Conservation (phyloP, 495 filamentous ascomycete species). For the Tuber indicum region DNA sequence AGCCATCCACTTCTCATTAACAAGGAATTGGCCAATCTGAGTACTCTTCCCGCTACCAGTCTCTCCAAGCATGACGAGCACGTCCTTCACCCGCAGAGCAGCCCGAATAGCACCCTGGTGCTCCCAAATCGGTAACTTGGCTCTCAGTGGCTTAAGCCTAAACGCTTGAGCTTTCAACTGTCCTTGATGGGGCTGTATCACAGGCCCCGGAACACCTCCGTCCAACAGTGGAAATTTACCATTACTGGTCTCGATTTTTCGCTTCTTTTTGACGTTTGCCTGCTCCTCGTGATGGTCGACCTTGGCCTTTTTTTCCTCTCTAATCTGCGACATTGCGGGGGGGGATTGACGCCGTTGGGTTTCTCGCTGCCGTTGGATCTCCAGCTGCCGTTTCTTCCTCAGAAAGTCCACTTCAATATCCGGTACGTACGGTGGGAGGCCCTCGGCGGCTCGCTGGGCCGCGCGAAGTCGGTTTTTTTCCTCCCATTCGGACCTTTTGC, state of each 20-base stretch:
- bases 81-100: slow-evolving; percentile 59
- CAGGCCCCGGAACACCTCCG: not conserved
- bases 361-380: slow-evolving; percentile 15
- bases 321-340: not conserved
- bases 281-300: slow-evolving; percentile 5
- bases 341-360: not conserved
- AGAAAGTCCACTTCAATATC: slow-evolving; percentile 24
- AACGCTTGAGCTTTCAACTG: slow-evolving; percentile 26
- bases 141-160: slow-evolving; percentile 49
- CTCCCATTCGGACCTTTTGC: slow-evolving; percentile 33
- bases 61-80: slow-evolving; percentile 82
- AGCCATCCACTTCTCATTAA: slow-evolving; percentile 62
- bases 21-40: slow-evolving; percentile 86
- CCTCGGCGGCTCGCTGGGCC: slow-evolving; percentile 8
- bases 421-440: not conserved
- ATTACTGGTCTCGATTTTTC: slow-evolving; percentile 5
- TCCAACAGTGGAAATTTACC: slow-evolving; percentile 21
- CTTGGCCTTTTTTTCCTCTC: slow-evolving; percentile 8
- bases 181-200: slow-evolving; percentile 6
- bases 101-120: slow-evolving; percentile 63
- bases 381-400: slow-evolving; percentile 18
- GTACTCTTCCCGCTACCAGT: slow-evolving; percentile 97
- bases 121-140: slow-evolving; percentile 73
- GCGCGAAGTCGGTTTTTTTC: slow-evolving; percentile 16
- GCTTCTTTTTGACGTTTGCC: slow-evolving; percentile 23